Evolutionary conservation across 768 basidiomycete genomes (phyloP), one percentile per base, ranked within the genome.

Genomic region (Astraeus odoratus): DNA sequence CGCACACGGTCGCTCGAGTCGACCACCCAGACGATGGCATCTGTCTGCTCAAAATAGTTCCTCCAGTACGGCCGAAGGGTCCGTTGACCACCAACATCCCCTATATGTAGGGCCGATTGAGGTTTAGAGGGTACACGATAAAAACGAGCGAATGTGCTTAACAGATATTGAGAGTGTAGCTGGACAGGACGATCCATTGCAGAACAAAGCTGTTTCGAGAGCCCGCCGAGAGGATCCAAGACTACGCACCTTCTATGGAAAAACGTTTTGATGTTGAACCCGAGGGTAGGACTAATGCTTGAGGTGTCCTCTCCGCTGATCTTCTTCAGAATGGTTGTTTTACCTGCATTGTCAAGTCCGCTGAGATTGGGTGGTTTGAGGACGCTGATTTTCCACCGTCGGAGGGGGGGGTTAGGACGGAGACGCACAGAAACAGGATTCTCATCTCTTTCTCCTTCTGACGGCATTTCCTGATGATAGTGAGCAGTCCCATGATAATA

Each of bases 261-360:
- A 57, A 98, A 91, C 5, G 95, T 96, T 73, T 94, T 95, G 74
- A 98, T 99, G 64, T 98, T 96, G 75, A 99, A 99, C 9, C 96
- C 96, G 12, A 99, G 71, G 8, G 96, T 98, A 2, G 96, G 96
- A 57, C 86, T 90, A 44, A 98, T 81, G 42, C 74, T 77, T 57
- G 74, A 74, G 54, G 95, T 91, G 65, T 95, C 88, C 67, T 98
- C 95, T 18, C 82, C 86, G 50, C 88, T 94, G 51, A 98, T 74
- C 64, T 88, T 90, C 72, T 97, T 98, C 47, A 98, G 67, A 53
- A 98, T 96, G 2, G 95, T 99, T 2, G 96, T 98, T 73, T 99
- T 98, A 43, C 96, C 96, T 2, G 95, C 96, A 60, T 99, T 98
- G 64, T 98, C 96, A 13, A 99, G 80, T 8, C 96, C 95, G 35